Evolutionary conservation across 257 asterid species (phyloP).

Genomic region (Oldenlandia corymbosa): DNA sequence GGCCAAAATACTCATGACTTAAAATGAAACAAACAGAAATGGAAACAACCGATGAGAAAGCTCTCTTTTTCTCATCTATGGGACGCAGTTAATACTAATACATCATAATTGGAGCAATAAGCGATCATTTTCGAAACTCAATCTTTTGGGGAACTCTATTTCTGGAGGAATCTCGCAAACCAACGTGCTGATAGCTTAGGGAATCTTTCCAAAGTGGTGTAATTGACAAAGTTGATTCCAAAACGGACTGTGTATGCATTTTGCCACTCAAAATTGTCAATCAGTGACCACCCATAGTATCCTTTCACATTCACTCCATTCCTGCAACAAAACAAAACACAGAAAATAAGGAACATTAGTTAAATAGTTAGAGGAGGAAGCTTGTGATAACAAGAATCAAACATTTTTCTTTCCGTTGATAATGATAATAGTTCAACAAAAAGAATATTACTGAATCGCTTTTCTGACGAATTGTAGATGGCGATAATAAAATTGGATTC

Average conservation of each 20-base stretch:
- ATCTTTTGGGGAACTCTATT: background rate
- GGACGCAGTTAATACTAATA: too few relatives aligned
- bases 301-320: slow-evolving; percentile 28
- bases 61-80: too few relatives aligned
- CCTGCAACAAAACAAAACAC: slow-evolving; percentile 1
- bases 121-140: too few relatives aligned
- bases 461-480: slow-evolving; percentile 14
- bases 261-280: slow-evolving; percentile 29
- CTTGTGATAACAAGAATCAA: too few relatives aligned
- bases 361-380: too few relatives aligned
- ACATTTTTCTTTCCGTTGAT: too few relatives aligned
- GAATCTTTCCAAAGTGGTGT: slow-evolving; percentile 19
- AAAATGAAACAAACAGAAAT: too few relatives aligned
- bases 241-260: slow-evolving; percentile 23
- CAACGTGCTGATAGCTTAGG: slow-evolving; percentile 26
- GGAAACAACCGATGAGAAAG: too few relatives aligned
- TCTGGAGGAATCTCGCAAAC: slow-evolving; percentile 19
- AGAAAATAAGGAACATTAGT: background rate
- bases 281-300: slow-evolving; percentile 29
- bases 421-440: too few relatives aligned
- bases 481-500: slow-evolving; percentile 19
- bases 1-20: too few relatives aligned
- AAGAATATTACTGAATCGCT: slow-evolving; percentile 18
- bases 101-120: too few relatives aligned
- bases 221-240: slow-evolving; percentile 26